phyloP scores from a whole-genome alignment of 208 protist species.

The Leishmania tropica region DNA sequence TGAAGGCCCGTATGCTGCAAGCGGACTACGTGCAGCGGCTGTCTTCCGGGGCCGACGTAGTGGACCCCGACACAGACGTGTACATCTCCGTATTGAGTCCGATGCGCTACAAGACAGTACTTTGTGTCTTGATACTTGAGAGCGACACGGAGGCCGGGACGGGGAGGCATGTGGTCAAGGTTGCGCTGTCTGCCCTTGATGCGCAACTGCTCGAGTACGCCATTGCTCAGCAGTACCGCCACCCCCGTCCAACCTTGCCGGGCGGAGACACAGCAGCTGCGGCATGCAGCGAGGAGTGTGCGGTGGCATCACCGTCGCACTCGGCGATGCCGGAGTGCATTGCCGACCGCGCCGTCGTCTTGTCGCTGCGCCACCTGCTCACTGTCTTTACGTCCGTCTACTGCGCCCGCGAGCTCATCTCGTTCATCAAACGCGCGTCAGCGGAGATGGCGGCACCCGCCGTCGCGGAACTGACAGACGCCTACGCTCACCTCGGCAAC shows the following conservation, averaged over 20 bases:
- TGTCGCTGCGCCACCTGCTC: constrained; percentile 55
- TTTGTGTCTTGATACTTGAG: constrained; percentile 49
- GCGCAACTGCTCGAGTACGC: constrained; percentile 59
- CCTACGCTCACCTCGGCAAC: constrained; percentile 34
- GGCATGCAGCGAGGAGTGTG: background rate
- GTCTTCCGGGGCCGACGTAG: constrained; percentile 15
- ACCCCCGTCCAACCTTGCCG: constrained; percentile 4
- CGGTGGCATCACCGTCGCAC: background rate
- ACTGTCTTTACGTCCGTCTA: constrained; percentile 60
- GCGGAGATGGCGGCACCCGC: constrained; percentile 12
- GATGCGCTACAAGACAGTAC: constrained; percentile 45
- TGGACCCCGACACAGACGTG: constrained; percentile 33
- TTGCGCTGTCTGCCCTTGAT: constrained; percentile 55
- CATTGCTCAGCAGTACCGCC: constrained; percentile 49
- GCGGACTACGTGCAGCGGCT: constrained; percentile 38
- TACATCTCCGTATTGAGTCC: constrained; percentile 45
- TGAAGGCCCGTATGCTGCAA: constrained; percentile 32
- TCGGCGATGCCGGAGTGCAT: constrained; percentile 39
- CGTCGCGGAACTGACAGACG: constrained; percentile 17
- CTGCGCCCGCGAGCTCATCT: constrained; percentile 40
- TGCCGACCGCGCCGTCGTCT: constrained; percentile 41
- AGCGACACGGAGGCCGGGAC: constrained; percentile 33
- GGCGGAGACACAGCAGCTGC: background rate
- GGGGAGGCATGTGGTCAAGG: constrained; percentile 28
- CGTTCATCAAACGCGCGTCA: constrained; percentile 11